Evolutionary conservation across 495 filamentous ascomycete genomes (phyloP), one percentile per base, ranked within the genome.

Genomic region (Acidiella bohemica): DNA sequence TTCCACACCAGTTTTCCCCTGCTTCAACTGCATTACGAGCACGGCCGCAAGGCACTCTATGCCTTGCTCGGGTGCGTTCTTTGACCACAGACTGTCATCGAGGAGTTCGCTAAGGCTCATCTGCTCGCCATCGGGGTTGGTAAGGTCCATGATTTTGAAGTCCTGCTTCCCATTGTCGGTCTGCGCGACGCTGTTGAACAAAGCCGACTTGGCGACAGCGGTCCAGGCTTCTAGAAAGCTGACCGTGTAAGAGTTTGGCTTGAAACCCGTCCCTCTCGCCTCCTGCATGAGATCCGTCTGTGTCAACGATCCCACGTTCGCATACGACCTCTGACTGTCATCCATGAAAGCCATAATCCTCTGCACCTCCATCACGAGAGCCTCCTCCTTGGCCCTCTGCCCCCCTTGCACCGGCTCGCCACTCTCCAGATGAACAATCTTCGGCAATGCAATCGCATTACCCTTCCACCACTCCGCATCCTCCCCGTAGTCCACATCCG

Each of bases 281-380:
- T 16, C 19, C 14, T 33, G 40, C 3, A 53, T 17, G 2, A 16
- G 24, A 8, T 33, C 38, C 22, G 25, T 42, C 21, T 51, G 21
- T 13, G 22, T 33, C 23, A 49, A 24, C 21, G 39, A 32, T 7
- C 23, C 36, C 26, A 27, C 38, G 23, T 43, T 51, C 8, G 36
- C 53, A 35, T 53, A 56, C 17, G 23, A 46, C 24, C 53, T 32
- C 9, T 53, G 32, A 32, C 42, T 41, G 10, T 18, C 22, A 32
- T 45, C 41, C 20, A 56, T 29, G 26, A 53, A 50, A 0, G 50
- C 50, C 53, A 56, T 56, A 26, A 56, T 26, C 5, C 53, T 38
- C 39, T 56, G 53, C 29, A 49, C 23, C 31, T 56, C 53, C n/a
- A n/a, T n/a, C 20, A 26, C 32, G n/a, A 53, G 6, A 2, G 51